These are phyloP conservation scores for Fraxinus velutina DNA, from an alignment of 305 asterid species.

Conservation along the genomic window DNA sequence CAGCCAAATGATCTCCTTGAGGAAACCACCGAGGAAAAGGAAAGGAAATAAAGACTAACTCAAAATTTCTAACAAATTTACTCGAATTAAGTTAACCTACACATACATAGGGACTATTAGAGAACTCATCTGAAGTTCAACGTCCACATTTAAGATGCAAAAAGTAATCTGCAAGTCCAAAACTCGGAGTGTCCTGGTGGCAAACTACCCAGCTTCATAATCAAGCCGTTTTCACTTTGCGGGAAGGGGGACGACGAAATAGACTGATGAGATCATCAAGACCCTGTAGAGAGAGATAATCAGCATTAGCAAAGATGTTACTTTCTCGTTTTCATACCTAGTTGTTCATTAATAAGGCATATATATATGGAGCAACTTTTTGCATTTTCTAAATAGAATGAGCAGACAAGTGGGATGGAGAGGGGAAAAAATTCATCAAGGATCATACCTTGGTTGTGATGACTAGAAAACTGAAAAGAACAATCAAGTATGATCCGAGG, in stretches of 20 bases:
- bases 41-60: background rate
- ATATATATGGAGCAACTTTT: background rate
- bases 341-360: background rate
- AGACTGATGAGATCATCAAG: slow-evolving; percentile 85
- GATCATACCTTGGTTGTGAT: slow-evolving; percentile 77
- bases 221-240: slow-evolving; percentile 69
- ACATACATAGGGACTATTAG: background rate
- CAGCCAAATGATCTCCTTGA: slow-evolving; percentile 24
- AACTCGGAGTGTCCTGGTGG: background rate
- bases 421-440: background rate
- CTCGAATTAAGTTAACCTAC: background rate
- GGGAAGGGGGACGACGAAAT: slow-evolving; percentile 86
- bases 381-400: background rate
- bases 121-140: slow-evolving; percentile 12
- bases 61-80: slow-evolving; percentile 11
- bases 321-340: background rate
- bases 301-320: background rate
- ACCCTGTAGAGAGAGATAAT: slow-evolving; percentile 51
- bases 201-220: background rate
- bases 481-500: slow-evolving; percentile 84
- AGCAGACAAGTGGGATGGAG: background rate
- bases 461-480: slow-evolving; percentile 76
- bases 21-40: slow-evolving; percentile 6
- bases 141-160: slow-evolving; percentile 4
- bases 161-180: background rate